Evolutionary conservation across 73 alveolate genomes (phyloP).

Genomic region (Paramecium octaurelia): DNA sequence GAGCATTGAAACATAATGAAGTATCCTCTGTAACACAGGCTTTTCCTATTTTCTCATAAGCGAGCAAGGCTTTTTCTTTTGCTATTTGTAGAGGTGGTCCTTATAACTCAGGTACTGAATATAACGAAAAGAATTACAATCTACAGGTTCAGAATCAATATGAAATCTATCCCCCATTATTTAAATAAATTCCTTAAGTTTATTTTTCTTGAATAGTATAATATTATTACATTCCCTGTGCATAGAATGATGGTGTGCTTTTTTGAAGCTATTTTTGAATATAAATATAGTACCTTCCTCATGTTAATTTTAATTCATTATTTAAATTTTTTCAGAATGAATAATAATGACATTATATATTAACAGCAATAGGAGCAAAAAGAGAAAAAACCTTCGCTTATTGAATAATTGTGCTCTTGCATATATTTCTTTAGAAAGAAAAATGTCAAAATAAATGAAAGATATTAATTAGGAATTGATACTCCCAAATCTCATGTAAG

Average conservation of each 20-base stretch:
- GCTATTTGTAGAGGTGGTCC: conserved; percentile 92
- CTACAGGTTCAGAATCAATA: conserved; percentile 47
- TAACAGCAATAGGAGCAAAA: background rate
- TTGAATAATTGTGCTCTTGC: background rate
- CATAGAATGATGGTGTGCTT: background rate
- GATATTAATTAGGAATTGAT: conserved; percentile 40
- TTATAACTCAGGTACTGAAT: conserved; percentile 83
- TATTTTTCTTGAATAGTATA: conserved; percentile 34
- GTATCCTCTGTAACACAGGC: conserved; percentile 92
- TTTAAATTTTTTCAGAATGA: background rate
- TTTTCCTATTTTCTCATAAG: conserved; percentile 66
- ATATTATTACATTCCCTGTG: conserved; percentile 59
- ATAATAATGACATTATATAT: background rate
- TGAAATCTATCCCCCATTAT: conserved; percentile 47
- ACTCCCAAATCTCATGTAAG: conserved; percentile 32
- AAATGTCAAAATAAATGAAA: background rate
- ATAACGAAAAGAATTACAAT: background rate
- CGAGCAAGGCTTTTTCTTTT: conserved; percentile 70
- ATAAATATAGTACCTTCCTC: background rate
- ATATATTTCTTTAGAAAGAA: background rate
- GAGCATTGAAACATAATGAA: conserved; percentile 89
- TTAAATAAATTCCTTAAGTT: conserved; percentile 45
- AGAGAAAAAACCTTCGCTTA: background rate
- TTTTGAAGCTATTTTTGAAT: background rate
- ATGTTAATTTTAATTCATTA: background rate